phyloP scores from a whole-genome alignment of 208 protist species.

The Trypanosomatidae sp. region DNA sequence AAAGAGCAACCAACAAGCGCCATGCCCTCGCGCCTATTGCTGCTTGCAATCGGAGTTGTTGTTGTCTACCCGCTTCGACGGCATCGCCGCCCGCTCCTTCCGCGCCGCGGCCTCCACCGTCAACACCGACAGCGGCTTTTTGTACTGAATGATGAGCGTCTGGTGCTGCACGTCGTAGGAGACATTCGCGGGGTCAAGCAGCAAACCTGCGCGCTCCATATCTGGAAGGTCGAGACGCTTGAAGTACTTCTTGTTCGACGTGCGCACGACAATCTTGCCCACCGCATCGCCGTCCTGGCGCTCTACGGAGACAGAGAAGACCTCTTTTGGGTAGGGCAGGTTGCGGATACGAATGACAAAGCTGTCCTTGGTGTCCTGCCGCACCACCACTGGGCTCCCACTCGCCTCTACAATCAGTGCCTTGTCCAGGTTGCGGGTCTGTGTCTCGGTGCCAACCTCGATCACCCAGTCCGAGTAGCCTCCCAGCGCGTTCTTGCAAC shows the following conservation, averaged over 20 bases:
- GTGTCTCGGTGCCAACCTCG: conserved; percentile 86
- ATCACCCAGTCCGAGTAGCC: conserved; percentile 79
- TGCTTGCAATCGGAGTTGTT: conserved; percentile 56
- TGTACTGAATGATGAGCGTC: conserved; percentile 92
- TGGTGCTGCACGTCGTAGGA: conserved; percentile 88
- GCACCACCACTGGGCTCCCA: conserved; percentile 79
- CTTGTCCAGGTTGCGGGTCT: conserved; percentile 51
- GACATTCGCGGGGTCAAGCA: conserved; percentile 62
- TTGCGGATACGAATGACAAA: conserved; percentile 93
- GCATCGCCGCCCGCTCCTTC: conserved; percentile 75
- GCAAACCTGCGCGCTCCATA: conserved; percentile 59
- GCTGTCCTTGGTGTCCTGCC: conserved; percentile 78
- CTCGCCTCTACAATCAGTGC: conserved; percentile 72
- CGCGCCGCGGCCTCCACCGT: conserved; percentile 67
- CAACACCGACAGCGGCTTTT: conserved; percentile 82
- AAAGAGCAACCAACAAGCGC: neutral
- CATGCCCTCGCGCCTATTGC: conserved; percentile 46
- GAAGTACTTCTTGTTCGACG: conserved; percentile 96
- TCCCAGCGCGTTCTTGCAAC: conserved; percentile 76
- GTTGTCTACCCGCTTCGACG: conserved; percentile 65
- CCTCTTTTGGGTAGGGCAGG: conserved; percentile 85
- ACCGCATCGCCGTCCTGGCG: conserved; percentile 32
- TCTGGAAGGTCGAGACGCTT: conserved; percentile 90
- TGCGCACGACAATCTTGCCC: conserved; percentile 92
- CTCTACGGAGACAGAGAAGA: conserved; percentile 88